Evolutionary conservation across 2,329 filamentous ascomycete genomes (phyloP).

Genomic region (Calonectria pauciramosa): DNA sequence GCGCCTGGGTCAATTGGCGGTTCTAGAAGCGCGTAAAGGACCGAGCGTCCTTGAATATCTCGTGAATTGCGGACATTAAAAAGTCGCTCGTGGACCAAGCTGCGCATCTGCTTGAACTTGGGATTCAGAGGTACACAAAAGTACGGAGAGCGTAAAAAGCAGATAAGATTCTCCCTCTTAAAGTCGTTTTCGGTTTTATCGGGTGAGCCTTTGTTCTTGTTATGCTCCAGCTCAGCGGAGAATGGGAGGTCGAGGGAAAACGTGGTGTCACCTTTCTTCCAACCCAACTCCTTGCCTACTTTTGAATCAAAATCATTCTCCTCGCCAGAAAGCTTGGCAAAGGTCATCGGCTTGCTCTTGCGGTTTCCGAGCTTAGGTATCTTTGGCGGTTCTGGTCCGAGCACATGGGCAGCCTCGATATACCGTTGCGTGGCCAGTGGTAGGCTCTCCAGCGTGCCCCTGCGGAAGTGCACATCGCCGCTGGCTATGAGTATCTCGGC

Average conservation of each 20-base stretch:
- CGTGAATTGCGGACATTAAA: slow-evolving; percentile 14
- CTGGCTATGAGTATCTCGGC: not conserved
- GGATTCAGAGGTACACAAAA: not conserved
- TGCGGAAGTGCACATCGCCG: not conserved
- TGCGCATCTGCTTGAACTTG: not conserved
- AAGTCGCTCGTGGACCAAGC: not conserved
- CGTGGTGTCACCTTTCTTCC: not conserved
- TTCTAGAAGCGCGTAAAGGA: not conserved
- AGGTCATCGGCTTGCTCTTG: not conserved
- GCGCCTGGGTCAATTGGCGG: slow-evolving; percentile 10
- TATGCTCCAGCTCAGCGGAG: not conserved
- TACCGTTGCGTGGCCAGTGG: not conserved
- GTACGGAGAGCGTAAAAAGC: not conserved
- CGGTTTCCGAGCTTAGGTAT: not conserved
- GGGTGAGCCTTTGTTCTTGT: not conserved
- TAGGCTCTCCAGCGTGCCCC: not conserved
- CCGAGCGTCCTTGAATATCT: slow-evolving; percentile 10
- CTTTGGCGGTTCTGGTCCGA: not conserved
- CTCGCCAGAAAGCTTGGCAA: not conserved
- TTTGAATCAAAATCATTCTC: not conserved
- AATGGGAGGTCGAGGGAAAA: not conserved
- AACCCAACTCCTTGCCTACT: not conserved
- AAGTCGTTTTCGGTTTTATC: not conserved
- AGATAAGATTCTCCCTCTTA: not conserved
- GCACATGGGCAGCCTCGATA: not conserved